Conservation (phyloP, 495 filamentous ascomycete genomes). For the Penicillium taxi region DNA sequence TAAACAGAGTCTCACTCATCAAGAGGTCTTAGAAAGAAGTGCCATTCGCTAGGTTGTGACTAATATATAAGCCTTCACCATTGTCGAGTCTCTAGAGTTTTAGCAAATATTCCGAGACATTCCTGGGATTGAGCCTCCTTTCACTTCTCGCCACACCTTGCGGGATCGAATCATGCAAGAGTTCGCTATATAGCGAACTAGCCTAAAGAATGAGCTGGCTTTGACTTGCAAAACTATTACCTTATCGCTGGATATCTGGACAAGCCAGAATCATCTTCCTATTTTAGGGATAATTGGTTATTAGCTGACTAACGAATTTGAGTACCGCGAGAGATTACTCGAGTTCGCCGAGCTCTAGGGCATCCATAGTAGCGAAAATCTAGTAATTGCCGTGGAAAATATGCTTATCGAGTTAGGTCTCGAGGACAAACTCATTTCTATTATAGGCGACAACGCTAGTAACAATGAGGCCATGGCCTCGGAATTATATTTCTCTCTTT, state of each 20-base stretch:
- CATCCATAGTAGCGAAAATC: slow-evolving; percentile 9
- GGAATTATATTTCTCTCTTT: slow-evolving; percentile 8
- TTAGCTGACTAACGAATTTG: slow-evolving; percentile 10
- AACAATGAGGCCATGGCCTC: slow-evolving; percentile 10
- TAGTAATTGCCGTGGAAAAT: slow-evolving; percentile 5
- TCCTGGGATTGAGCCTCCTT: no score
- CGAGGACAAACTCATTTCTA: slow-evolving; percentile 47
- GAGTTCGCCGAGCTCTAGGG: slow-evolving; percentile 9
- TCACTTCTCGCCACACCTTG: slow-evolving; percentile 9
- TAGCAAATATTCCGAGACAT: no score
- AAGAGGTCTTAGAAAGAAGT: no score
- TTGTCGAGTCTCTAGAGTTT: no score
- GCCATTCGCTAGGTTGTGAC: no score
- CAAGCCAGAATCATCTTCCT: slow-evolving; percentile 7
- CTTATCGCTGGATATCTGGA: slow-evolving; percentile 14
- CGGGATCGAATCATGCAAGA: slow-evolving; percentile 8
- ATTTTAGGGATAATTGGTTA: slow-evolving; percentile 12
- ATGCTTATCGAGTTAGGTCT: slow-evolving; percentile 7
- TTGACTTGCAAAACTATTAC: slow-evolving; percentile 8
- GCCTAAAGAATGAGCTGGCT: slow-evolving; percentile 9
- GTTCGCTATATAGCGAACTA: slow-evolving; percentile 6
- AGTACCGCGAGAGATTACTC: slow-evolving; percentile 5
- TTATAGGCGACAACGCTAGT: slow-evolving; percentile 41
- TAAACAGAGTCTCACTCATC: no score
- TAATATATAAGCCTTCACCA: no score